Conservation (phyloP, 805 yeast species). For the Pichia paraexigua region DNA sequence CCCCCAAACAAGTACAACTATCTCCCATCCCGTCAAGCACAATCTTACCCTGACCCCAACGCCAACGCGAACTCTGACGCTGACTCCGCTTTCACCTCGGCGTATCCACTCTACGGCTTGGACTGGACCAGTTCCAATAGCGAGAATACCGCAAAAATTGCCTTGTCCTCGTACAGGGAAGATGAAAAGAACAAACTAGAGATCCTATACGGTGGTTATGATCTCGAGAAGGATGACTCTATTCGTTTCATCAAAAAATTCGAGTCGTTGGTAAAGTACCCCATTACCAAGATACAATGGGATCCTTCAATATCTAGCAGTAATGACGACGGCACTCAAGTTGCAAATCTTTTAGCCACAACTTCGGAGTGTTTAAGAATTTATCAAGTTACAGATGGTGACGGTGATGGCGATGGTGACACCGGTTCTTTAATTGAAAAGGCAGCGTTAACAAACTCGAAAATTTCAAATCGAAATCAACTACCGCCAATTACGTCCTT, state of each 20-base stretch:
- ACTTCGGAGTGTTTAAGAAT: slow-evolving; percentile 66
- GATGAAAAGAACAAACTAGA: slow-evolving; percentile 63
- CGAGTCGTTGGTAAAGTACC: slow-evolving; percentile 42
- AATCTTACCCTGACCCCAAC: no score
- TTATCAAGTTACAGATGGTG: slow-evolving; percentile 22
- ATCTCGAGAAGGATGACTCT: slow-evolving; percentile 11
- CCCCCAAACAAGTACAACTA: no score
- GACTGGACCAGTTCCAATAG: slow-evolving; percentile 41
- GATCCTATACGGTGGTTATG: slow-evolving; percentile 34
- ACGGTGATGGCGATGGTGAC: slow-evolving; percentile 2
- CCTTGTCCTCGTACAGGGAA: slow-evolving; percentile 73
- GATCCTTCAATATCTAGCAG: slow-evolving; percentile 38
- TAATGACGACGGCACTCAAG: slow-evolving; percentile 17
- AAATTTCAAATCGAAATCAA: slow-evolving; percentile 36
- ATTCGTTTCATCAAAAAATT: slow-evolving; percentile 10
- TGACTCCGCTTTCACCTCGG: slow-evolving; percentile 38
- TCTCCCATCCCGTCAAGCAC: background rate
- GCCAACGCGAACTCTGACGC: no score
- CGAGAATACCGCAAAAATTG: slow-evolving; percentile 42
- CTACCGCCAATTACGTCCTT: slow-evolving; percentile 89
- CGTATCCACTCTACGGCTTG: slow-evolving; percentile 42
- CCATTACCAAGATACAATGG: slow-evolving; percentile 70
- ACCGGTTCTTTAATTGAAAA: slow-evolving; percentile 29
- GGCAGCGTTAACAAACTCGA: slow-evolving; percentile 34
- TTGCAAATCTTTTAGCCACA: slow-evolving; percentile 44